These are phyloP conservation scores for Arthrobotrys megalospora DNA, from an alignment of 2,329 filamentous ascomycete genomes.

Conservation along the genomic window DNA sequence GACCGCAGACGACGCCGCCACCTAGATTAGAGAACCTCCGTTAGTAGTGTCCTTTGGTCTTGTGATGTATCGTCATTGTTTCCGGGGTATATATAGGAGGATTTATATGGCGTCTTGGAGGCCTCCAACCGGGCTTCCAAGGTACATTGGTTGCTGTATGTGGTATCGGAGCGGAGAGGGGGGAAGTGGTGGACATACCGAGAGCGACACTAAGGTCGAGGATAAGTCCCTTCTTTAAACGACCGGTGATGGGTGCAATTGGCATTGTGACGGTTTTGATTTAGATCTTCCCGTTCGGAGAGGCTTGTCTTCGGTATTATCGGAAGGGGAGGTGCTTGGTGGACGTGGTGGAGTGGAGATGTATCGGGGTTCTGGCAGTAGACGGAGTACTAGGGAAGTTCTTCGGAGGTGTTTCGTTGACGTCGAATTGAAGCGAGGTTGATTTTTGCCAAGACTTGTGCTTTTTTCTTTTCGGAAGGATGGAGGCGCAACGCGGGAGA, in stretches of 20 bases:
- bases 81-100: too few relatives aligned
- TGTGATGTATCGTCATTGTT: not conserved
- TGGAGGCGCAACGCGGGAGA: not conserved
- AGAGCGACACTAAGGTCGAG: constrained; percentile 77
- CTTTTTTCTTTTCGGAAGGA: constrained; percentile 17
- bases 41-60: constrained; percentile 5
- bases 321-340: not conserved
- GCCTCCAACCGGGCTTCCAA: too few relatives aligned
- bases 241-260: constrained; percentile 63
- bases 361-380: constrained; percentile 2
- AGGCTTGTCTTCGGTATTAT: not conserved
- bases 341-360: constrained; percentile 10
- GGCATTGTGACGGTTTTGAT: constrained; percentile 58
- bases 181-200: constrained; percentile 70
- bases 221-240: constrained; percentile 77
- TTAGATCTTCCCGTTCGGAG: not conserved
- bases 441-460: constrained; percentile 53
- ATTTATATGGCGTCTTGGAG: too few relatives aligned
- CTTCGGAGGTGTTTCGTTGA: constrained; percentile 29
- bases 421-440: constrained; percentile 24
- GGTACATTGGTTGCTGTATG: too few relatives aligned
- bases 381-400: not conserved
- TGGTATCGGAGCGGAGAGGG: not conserved
- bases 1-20: constrained; percentile 22
- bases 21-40: constrained; percentile 12